phyloP scores from a whole-genome alignment of 768 basidiomycete species.

The Russula virescens region DNA sequence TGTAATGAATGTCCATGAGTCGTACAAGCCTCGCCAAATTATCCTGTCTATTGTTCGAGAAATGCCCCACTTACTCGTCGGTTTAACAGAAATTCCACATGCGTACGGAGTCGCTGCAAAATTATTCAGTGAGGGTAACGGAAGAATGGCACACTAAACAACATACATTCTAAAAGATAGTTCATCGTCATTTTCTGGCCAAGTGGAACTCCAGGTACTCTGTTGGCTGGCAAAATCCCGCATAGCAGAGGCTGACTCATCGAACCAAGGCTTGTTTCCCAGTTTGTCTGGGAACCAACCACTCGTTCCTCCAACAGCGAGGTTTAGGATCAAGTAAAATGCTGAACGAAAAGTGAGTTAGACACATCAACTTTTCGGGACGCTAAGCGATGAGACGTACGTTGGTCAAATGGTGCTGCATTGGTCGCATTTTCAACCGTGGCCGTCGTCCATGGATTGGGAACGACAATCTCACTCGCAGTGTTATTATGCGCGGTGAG shows the following conservation, averaged over 20 bases:
- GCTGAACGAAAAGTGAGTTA: conserved; percentile 34
- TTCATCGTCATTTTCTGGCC: conserved; percentile 57
- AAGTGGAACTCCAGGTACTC: conserved; percentile 65
- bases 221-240: conserved; percentile 57
- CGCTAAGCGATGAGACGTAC: conserved; percentile 31
- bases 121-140: not conserved
- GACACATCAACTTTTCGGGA: not conserved
- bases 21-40: not conserved
- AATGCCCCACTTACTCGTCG: not conserved
- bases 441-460: conserved; percentile 46
- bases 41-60: not conserved
- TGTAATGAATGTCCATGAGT: not conserved
- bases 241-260: conserved; percentile 60
- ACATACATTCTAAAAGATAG: conserved; percentile 65
- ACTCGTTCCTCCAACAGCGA: conserved; percentile 76
- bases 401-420: conserved; percentile 52
- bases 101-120: conserved; percentile 32
- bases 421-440: conserved; percentile 34
- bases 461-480: conserved; percentile 36
- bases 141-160: not conserved
- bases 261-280: conserved; percentile 63
- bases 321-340: conserved; percentile 77
- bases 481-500: conserved; percentile 41
- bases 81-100: conserved; percentile 32
- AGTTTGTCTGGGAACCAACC: conserved; percentile 60